Evolutionary conservation across 148 eudicot species (phyloP).

Genomic region (Camellia japonica): DNA sequence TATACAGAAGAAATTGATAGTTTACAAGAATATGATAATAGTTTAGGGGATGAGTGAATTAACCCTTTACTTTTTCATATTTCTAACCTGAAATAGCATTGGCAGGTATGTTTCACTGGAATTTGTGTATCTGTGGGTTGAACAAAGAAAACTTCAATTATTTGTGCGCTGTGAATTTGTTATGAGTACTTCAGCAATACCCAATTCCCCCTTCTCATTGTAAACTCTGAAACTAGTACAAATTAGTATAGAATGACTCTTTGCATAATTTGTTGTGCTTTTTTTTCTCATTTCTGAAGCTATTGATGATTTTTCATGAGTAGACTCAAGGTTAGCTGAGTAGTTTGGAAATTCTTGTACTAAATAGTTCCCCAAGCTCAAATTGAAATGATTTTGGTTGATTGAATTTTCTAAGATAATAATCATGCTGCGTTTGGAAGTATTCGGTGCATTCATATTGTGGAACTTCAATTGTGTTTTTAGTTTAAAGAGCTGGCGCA

Average conservation of each 20-base stretch:
- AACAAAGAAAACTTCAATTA: no score
- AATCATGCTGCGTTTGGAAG: background rate
- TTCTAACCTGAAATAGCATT: background rate
- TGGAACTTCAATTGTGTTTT: background rate
- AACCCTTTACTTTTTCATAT: no score
- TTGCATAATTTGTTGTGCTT: background rate
- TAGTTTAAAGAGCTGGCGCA: constrained; percentile 57
- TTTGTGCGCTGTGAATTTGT: no score
- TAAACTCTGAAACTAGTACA: no score
- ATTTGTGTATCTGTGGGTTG: no score
- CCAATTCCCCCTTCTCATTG: background rate
- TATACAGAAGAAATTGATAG: no score
- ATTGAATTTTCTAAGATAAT: background rate
- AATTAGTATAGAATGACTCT: background rate
- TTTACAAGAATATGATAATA: no score
- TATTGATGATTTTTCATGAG: background rate
- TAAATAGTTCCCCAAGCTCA: background rate
- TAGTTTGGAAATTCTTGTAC: background rate
- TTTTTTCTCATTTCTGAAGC: background rate
- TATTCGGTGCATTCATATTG: background rate
- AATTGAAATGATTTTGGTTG: background rate
- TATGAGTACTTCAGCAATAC: background rate
- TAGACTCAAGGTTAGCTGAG: background rate
- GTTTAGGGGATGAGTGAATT: no score
- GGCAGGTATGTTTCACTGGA: no score